Conservation (phyloP, 352 stramenopile genomes). For the Globisporangium nodosum region DNA sequence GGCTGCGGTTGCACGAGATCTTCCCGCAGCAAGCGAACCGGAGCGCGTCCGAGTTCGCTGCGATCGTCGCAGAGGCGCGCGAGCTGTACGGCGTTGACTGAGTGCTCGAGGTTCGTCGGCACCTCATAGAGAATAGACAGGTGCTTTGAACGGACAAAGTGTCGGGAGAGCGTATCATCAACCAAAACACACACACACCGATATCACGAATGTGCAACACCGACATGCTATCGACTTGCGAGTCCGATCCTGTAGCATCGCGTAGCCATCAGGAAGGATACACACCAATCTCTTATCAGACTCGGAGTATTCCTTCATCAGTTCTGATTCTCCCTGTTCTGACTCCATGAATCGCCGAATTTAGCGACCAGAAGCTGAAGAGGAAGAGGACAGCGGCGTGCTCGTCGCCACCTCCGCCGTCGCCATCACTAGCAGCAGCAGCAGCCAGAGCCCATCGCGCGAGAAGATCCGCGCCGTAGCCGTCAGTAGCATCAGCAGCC, state of each 20-base stretch:
- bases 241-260: too few species aligned
- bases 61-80: constrained; percentile 11
- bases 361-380: background rate
- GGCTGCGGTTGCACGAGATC: constrained; percentile 10
- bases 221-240: too few species aligned
- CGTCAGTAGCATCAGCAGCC: background rate
- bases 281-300: background rate
- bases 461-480: too few species aligned
- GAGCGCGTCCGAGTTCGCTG: constrained; percentile 3
- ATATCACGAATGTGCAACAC: too few species aligned
- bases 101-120: background rate
- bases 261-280: too few species aligned
- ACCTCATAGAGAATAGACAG: background rate
- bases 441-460: background rate
- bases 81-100: constrained; percentile 8
- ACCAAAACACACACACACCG: too few species aligned
- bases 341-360: background rate
- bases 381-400: background rate
- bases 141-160: background rate
- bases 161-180: too few species aligned
- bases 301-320: background rate
- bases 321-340: background rate
- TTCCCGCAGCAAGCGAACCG: background rate
- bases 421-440: background rate
- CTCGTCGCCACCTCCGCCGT: background rate